Evolutionary conservation across 2,329 filamentous ascomycete genomes (phyloP).

Genomic region (Lizonia empirigonia): DNA sequence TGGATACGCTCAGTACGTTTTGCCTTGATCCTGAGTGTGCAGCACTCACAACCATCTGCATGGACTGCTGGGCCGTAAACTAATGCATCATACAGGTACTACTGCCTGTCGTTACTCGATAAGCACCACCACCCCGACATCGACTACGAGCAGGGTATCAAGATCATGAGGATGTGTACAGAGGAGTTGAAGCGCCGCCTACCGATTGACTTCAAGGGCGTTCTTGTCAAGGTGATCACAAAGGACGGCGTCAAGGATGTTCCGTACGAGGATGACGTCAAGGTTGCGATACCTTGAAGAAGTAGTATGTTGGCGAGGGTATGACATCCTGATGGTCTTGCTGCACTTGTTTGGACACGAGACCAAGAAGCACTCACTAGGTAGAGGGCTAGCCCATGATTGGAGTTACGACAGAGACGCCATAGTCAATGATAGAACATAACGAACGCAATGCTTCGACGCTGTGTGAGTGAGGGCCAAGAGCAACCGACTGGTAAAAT

Average conservation of each 20-base stretch:
- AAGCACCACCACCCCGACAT: slow-evolving; percentile 99
- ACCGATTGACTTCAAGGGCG: slow-evolving; percentile 98
- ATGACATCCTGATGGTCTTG: slow-evolving; percentile 13
- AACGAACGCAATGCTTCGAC: slow-evolving; percentile 1
- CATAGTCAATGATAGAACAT: slow-evolving; percentile 15
- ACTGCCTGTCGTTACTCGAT: slow-evolving; percentile 95
- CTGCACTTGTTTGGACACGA: not conserved
- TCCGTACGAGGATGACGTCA: slow-evolving; percentile 81
- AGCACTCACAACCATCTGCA: not conserved
- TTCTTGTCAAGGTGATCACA: slow-evolving; percentile 89
- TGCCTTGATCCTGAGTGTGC: not conserved
- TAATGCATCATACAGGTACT: slow-evolving; percentile 67
- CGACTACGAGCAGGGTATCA: slow-evolving; percentile 83
- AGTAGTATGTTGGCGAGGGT: not conserved
- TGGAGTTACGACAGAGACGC: slow-evolving; percentile 16
- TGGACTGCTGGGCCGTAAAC: not conserved
- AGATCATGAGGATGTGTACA: slow-evolving; percentile 91
- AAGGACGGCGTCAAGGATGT: slow-evolving; percentile 90
- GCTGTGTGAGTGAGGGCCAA: not conserved
- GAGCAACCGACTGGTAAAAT: too few species aligned
- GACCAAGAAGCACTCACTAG: not conserved
- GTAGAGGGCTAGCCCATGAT: slow-evolving; percentile 3
- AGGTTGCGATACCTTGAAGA: slow-evolving; percentile 65
- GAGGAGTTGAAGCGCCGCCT: slow-evolving; percentile 96
- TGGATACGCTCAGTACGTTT: slow-evolving; percentile 88